Percentiles rank a stretch among this genome's conserved stretches.
Evolutionary conservation across 1,284 basidiomycete genomes (phyloP).

Genomic region (Tilletia setariae): DNA sequence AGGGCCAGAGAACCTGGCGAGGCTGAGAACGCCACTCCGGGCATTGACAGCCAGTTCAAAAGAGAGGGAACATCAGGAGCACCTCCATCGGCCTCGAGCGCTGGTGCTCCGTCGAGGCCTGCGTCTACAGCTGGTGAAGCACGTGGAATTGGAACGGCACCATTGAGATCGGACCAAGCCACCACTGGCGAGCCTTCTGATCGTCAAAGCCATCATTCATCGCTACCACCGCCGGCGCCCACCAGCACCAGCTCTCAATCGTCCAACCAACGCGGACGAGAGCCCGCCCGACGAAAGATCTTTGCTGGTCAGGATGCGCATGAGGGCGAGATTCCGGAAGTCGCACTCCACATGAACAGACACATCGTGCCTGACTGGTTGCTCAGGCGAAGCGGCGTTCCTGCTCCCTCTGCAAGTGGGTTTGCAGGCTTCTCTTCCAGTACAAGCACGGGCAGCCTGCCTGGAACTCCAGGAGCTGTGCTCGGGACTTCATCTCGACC

Average conservation of each 20-base stretch:
- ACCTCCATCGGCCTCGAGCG: no score
- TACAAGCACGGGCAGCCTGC: background rate
- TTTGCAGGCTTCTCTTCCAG: background rate
- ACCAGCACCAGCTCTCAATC: conserved; percentile 5
- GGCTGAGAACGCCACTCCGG: conserved; percentile 56
- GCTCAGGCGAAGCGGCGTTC: conserved; percentile 50
- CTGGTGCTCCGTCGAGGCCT: no score
- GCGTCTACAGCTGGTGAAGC: no score
- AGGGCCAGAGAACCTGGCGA: conserved; percentile 36
- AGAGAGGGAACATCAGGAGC: conserved; percentile 27
- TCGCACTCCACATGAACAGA: conserved; percentile 83
- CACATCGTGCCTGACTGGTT: conserved; percentile 96
- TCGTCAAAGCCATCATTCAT: background rate
- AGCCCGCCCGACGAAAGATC: conserved; percentile 37
- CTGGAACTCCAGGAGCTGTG: background rate
- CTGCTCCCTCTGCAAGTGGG: conserved; percentile 1
- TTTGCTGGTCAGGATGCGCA: conserved; percentile 50
- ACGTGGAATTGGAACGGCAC: no score
- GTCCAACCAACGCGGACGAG: conserved; percentile 25
- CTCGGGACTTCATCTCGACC: background rate
- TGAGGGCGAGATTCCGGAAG: conserved; percentile 61
- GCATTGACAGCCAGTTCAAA: conserved; percentile 59
- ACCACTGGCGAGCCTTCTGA: background rate
- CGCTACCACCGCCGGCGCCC: background rate
- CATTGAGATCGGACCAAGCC: background rate